phyloP scores from a whole-genome alignment of 352 stramenopile genomes.

The Globisporangium nunn region DNA sequence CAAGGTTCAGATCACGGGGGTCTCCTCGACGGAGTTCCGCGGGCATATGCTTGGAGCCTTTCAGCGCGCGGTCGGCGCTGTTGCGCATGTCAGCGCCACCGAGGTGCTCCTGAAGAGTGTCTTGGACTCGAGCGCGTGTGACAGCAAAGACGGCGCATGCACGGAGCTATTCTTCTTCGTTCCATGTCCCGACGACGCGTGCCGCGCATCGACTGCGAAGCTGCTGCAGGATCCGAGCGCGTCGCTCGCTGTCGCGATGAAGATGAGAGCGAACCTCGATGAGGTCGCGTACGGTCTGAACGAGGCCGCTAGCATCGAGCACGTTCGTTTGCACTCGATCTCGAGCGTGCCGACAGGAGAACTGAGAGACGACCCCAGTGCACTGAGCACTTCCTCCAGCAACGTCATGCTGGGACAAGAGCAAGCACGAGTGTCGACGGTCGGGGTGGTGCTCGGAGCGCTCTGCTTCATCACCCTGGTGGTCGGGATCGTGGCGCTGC shows the following conservation, averaged over 20 bases:
- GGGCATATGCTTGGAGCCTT: slow-evolving; percentile 6
- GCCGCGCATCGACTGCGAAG: slow-evolving; percentile 7
- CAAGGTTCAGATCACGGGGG: slow-evolving; percentile 12
- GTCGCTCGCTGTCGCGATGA: slow-evolving; percentile 14
- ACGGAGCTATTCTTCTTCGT: slow-evolving; percentile 10
- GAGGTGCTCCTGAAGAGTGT: slow-evolving; percentile 7
- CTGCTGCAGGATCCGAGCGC: slow-evolving; percentile 15
- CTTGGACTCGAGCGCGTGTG: not conserved
- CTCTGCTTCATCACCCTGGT: slow-evolving; percentile 13
- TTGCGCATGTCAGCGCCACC: not conserved
- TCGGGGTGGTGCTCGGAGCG: slow-evolving; percentile 1
- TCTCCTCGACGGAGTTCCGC: slow-evolving; percentile 1
- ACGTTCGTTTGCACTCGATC: slow-evolving; percentile 14
- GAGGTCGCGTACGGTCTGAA: slow-evolving; percentile 10
- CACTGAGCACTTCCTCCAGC: not conserved
- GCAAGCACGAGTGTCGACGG: not conserved
- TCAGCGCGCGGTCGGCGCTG: slow-evolving; percentile 1
- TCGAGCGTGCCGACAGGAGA: not conserved
- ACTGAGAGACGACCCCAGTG: too few relatives aligned
- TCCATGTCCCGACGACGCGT: slow-evolving; percentile 5
- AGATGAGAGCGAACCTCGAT: slow-evolving; percentile 17
- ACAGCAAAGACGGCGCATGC: too few relatives aligned
- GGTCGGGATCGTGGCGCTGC: slow-evolving; percentile 12
- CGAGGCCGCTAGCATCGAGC: slow-evolving; percentile 14
- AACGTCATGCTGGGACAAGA: not conserved